Base-by-base conservation (phyloP, 192 early-diverging fungal species). In the Podila horticola region DNA sequence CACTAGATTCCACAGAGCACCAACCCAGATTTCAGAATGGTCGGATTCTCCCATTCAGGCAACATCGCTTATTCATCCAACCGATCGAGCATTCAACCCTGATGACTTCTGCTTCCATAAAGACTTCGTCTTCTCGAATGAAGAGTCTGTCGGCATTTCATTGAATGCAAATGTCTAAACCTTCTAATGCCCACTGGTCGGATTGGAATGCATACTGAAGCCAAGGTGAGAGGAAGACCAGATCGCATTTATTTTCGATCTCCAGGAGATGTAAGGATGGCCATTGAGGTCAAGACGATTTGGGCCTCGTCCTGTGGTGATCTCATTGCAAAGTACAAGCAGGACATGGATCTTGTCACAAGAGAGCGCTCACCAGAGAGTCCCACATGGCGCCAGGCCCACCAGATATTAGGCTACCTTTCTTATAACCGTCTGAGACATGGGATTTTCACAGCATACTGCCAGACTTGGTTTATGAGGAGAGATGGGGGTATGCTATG, bases 381-480 rank as follows among this genome's bases (percentile, higher is more conserved):
- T 59, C 67, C 55, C 36, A 68, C 57, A 60, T 68, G 52, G 57
- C 57, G 57, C 29, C 67, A 68, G 48, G 57, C 59, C 67, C 67
- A 68, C 57, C 67, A 68, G 67, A 68, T 68, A 68, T 68, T 67
- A 8, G 26, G 38, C 67, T 68, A 68, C 57, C 33, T 68, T 34
- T 68, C 26, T 69, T 19, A 48, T 48, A 69, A 69, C 58, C 0
- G 58, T 69, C 58, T 71, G 48, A 30, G 31, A 34, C 33, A 71
- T 63, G 33, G 60, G 31, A 50, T 62, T 55, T 45, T 71, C 58
- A 63, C 50, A 20, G 55, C 49, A 13, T 63, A 71, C 69, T 0
- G 55, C 69, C 4, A 62, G 1, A 71, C 69, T 63, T 71, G 69
- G 69, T 71, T 71, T 50, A 51, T 71, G 69, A 71, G 30, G 49